Conservation (phyloP, 2,329 filamentous ascomycete genomes). For the Penicillium sp. region DNA sequence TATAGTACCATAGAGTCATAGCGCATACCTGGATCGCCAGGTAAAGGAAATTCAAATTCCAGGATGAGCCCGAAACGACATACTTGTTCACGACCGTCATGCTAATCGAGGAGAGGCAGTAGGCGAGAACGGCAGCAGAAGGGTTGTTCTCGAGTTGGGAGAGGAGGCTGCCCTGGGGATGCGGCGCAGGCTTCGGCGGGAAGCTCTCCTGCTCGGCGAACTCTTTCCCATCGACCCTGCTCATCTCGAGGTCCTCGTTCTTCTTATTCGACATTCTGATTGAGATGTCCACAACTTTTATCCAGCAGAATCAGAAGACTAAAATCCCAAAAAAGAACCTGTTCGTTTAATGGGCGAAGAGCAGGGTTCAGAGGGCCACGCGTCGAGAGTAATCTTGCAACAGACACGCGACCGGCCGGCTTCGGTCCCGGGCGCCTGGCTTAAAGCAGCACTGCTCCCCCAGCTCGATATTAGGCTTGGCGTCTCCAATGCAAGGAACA, state of each 20-base stretch:
- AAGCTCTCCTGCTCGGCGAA: neutral
- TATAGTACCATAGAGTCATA: neutral
- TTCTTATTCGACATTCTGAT: neutral
- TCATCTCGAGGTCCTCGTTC: neutral
- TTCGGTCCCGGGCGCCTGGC: no score
- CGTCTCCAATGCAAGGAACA: no score
- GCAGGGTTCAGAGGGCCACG: no score
- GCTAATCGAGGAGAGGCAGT: conserved; percentile 92
- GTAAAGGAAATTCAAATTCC: conserved; percentile 97
- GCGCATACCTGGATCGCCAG: conserved; percentile 82
- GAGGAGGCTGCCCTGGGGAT: neutral
- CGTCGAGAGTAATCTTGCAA: no score
- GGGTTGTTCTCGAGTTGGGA: conserved; percentile 65
- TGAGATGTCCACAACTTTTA: neutral
- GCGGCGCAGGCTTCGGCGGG: no score
- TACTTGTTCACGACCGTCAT: conserved; percentile 99
- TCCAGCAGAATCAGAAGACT: neutral
- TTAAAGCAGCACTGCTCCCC: no score
- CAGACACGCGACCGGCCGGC: no score
- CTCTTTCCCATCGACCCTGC: neutral
- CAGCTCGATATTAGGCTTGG: no score
- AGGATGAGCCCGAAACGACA: conserved; percentile 85
- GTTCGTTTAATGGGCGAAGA: no score
- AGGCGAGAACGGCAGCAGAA: conserved; percentile 78
- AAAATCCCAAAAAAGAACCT: no score